Base-by-base conservation (phyloP, 2,329 filamentous ascomycete species). In the Bimuria novae-zelandiae region DNA sequence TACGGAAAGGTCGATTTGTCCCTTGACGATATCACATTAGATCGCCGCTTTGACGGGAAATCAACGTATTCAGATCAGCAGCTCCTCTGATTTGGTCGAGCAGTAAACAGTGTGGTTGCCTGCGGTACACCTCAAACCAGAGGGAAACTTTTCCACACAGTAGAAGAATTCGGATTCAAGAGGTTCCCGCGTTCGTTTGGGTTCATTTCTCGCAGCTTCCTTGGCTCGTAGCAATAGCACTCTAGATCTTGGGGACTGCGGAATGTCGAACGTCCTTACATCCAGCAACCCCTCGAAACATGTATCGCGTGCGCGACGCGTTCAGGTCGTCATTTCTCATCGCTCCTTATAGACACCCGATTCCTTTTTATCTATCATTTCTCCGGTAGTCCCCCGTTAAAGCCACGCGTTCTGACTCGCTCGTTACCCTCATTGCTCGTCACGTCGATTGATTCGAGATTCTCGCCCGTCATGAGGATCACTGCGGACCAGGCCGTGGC, bases 241-340 rank as follows among this genome's bases (percentile, higher is more conserved):
- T 33, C 4, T 12, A 19, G 6, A 27, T 17, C 22, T 27, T 14
- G 5, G 39, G 17, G 21, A 22, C 25, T 1, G 41, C 41, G 57
- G 57, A 60, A 60, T 60, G 57, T 35, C 21, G 25, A n/a, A 23
- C 3, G 19, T 60, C 52, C 52, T 60, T 53, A 48, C 54, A 29
- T 56, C 43, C 27, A 47, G 8, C 14, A 39, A 46, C 49, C 49
- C 55, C 57, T 54, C 46, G 35, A 57, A 52, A 52, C 46, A 55
- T 60, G 46, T 37, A 55, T 49, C 33, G 14, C 32, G 22, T 49
- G n/a, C 8, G 11, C 23, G 40, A 52, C 43, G 37, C 39, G 43
- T 40, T 29, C 30, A 14, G 12, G 35, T 32, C 7, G 14, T 11
- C 17, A 37, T 30, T 23, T 29, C 8, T 36, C 17, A 16, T 35